phyloP scores from a whole-genome alignment of 768 basidiomycete species.

The Pleurotus tuoliensis region DNA sequence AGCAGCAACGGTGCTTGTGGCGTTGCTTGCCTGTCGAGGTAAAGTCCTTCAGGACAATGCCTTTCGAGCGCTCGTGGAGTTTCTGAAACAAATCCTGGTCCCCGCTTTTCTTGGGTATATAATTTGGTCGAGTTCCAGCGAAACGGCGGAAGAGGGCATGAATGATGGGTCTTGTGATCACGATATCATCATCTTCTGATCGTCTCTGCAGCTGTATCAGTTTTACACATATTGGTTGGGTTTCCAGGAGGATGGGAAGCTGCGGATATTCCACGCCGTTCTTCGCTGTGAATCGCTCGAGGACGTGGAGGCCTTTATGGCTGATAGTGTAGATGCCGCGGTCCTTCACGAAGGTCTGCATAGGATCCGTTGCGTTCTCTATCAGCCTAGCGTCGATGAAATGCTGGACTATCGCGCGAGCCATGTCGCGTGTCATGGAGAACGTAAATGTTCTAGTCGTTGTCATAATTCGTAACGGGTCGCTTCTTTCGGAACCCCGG shows the following conservation, averaged over 20 bases:
- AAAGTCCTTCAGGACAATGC: conserved; percentile 4
- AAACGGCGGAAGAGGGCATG: conserved; percentile 74
- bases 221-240: conserved; percentile 76
- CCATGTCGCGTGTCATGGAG: conserved; percentile 8
- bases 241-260: conserved; percentile 59
- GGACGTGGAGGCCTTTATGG: conserved; percentile 67
- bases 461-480: conserved; percentile 8
- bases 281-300: conserved; percentile 70
- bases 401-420: conserved; percentile 28
- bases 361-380: conserved; percentile 60
- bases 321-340: conserved; percentile 62
- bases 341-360: conserved; percentile 56
- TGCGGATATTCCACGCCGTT: conserved; percentile 30
- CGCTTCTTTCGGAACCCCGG: conserved; percentile 3
- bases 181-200: conserved; percentile 71
- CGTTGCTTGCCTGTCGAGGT: not conserved
- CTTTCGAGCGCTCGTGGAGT: conserved; percentile 5
- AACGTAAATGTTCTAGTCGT: conserved; percentile 6
- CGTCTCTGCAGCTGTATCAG: conserved; percentile 75
- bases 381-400: conserved; percentile 71
- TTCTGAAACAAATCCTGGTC: conserved; percentile 11
- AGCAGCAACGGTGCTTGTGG: conserved; percentile 38
- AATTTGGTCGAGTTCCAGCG: conserved; percentile 62
- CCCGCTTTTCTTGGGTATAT: conserved; percentile 30
- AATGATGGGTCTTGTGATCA: conserved; percentile 63